Percentiles rank a stretch among this genome's conserved stretches.
Conservation (phyloP, 768 basidiomycete genomes). For the Neoboletus brunneissimus region DNA sequence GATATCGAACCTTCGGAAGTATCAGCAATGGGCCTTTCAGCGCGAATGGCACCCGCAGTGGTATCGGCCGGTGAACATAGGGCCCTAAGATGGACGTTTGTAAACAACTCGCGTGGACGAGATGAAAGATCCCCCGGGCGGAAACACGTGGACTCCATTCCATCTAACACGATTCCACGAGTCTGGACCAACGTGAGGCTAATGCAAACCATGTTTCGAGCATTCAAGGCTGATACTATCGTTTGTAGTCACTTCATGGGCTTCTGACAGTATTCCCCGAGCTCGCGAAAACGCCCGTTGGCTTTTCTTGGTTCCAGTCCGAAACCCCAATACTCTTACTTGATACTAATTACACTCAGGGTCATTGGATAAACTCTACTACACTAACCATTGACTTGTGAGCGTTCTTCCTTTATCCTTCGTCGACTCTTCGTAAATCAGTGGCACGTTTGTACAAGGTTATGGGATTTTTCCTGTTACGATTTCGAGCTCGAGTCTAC, state of each 20-base stretch:
- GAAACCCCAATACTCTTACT: slow-evolving; percentile 28
- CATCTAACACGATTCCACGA: slow-evolving; percentile 14
- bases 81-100: slow-evolving; percentile 19
- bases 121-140: background rate
- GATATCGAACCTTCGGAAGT: background rate
- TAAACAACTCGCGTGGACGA: slow-evolving; percentile 1
- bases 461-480: slow-evolving; percentile 25
- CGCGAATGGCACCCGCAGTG: background rate
- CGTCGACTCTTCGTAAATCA: background rate
- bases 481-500: slow-evolving; percentile 19
- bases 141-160: background rate
- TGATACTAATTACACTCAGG: slow-evolving; percentile 1
- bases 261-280: slow-evolving; percentile 25
- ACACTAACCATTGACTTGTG: slow-evolving; percentile 23
- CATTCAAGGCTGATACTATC: background rate
- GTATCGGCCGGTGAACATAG: background rate
- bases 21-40: background rate
- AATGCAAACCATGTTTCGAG: background rate
- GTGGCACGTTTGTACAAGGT: slow-evolving; percentile 5
- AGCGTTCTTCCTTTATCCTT: slow-evolving; percentile 1
- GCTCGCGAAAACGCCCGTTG: slow-evolving; percentile 17
- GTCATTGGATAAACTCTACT: slow-evolving; percentile 19
- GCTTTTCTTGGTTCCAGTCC: slow-evolving; percentile 28
- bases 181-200: slow-evolving; percentile 30
- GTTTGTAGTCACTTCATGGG: slow-evolving; percentile 20